These are phyloP conservation scores for Mortierella sp. DNA, from an alignment of 371 early-diverging fungal species.

Conservation along the genomic window DNA sequence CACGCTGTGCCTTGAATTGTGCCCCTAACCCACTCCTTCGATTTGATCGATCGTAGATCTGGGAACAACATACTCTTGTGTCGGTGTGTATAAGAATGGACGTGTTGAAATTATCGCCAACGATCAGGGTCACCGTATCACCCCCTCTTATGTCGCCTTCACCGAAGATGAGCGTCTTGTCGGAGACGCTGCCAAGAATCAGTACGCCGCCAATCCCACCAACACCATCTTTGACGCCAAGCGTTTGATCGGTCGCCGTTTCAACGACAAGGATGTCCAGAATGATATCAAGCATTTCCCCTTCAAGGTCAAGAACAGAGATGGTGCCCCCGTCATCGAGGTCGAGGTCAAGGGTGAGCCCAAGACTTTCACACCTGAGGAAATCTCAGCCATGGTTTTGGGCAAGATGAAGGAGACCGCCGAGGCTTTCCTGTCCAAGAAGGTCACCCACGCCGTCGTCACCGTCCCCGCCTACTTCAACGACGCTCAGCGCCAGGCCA, in stretches of 20 bases:
- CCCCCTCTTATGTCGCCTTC: slow-evolving; percentile 96
- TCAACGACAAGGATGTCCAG: slow-evolving; percentile 87
- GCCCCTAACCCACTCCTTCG: no score
- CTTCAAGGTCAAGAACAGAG: slow-evolving; percentile 86
- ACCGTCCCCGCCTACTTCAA: slow-evolving; percentile 98
- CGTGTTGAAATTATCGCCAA: slow-evolving; percentile 97
- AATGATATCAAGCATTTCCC: slow-evolving; percentile 95
- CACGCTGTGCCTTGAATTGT: background rate
- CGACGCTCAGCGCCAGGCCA: slow-evolving; percentile 98
- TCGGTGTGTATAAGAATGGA: slow-evolving; percentile 97
- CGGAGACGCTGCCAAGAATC: slow-evolving; percentile 95
- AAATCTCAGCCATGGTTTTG: slow-evolving; percentile 96
- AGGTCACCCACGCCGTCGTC: slow-evolving; percentile 92
- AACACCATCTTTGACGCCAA: slow-evolving; percentile 97
- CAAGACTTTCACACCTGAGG: slow-evolving; percentile 95
- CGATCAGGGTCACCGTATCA: slow-evolving; percentile 94
- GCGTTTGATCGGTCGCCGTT: slow-evolving; percentile 97
- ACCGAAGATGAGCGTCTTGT: slow-evolving; percentile 91
- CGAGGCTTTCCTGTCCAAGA: slow-evolving; percentile 92
- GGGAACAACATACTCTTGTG: slow-evolving; percentile 99
- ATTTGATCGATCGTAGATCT: slow-evolving; percentile 78
- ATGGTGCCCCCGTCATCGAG: slow-evolving; percentile 83
- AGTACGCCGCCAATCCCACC: slow-evolving; percentile 86
- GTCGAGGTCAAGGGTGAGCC: slow-evolving; percentile 88
- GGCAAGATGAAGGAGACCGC: slow-evolving; percentile 97